Evolutionary conservation across 2,329 filamentous ascomycete species (phyloP).

Genomic region (Ophiosphaerella narmari): DNA sequence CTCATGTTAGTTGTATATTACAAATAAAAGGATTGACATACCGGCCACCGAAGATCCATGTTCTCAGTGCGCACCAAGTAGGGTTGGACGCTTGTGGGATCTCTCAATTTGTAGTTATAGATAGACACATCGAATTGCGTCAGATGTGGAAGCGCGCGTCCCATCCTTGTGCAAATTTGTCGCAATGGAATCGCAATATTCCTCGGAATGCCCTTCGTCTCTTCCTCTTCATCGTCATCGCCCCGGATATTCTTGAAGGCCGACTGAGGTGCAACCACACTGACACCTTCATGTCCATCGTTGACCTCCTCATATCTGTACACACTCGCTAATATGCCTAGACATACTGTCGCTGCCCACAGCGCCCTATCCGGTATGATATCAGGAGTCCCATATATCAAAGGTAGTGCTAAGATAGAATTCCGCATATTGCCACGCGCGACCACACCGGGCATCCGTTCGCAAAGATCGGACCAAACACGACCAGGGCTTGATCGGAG

Average conservation of each 20-base stretch:
- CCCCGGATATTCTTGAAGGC: constrained; percentile 50
- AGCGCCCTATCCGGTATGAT: constrained; percentile 58
- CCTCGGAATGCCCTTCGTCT: constrained; percentile 55
- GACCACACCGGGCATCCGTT: constrained; percentile 59
- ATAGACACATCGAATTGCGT: constrained; percentile 60
- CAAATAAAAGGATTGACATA: constrained; percentile 26
- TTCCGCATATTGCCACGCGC: constrained; percentile 56
- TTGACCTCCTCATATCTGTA: constrained; percentile 60
- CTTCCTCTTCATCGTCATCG: constrained; percentile 55
- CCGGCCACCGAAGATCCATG: constrained; percentile 59
- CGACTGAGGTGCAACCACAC: constrained; percentile 35
- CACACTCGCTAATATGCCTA: constrained; percentile 60
- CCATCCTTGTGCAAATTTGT: constrained; percentile 58
- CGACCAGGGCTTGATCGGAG: constrained; percentile 54
- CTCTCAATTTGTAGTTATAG: constrained; percentile 57
- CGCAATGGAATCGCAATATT: constrained; percentile 57
- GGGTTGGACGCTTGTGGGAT: constrained; percentile 55
- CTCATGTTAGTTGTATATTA: not conserved
- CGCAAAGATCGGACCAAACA: constrained; percentile 59
- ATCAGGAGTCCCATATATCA: constrained; percentile 56
- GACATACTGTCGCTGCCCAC: constrained; percentile 58
- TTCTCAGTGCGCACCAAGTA: constrained; percentile 60
- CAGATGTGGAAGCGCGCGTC: constrained; percentile 58
- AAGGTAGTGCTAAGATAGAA: constrained; percentile 53
- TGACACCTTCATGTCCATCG: constrained; percentile 58